Evolutionary conservation across 2,329 filamentous ascomycete genomes (phyloP), one percentile per base, ranked within the genome.

Genomic region (Hymenotorrendiella dingleyae): DNA sequence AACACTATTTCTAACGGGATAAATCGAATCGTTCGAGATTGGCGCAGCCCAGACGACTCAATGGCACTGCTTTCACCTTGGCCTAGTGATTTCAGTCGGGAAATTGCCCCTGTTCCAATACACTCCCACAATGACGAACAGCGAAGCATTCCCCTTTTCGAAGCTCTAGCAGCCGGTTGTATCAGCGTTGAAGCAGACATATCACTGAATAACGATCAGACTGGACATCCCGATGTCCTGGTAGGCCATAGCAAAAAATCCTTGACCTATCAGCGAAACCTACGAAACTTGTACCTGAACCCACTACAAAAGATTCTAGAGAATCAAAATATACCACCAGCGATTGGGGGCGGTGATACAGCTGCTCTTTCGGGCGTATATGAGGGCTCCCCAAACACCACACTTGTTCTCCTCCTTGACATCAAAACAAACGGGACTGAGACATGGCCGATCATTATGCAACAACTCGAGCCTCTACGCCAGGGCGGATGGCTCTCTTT

Each of bases 111-210:
- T 24, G 30, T 44, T 3, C 29, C 17, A 26, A 44, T 44, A 36
- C 71, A 76, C 53, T 70, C 66, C 16, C 70, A 77, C 57, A 82
- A 81, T 55, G 76, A 80, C 52, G 80, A 80, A 56, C 68, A 65
- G 66, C 61, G 66, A 45, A 61, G 64, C 34, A 52, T 67, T 0
- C 67, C 67, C 22, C 66, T 69, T 36, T 70, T 66, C 26, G 66
- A 66, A 4, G 78, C 71, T 11, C 62, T 83, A 24, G 70, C 71
- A 4, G 70, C 72, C 34, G 78, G 79, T 6, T 76, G 75, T 32
- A 65, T 73, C 4, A 70, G 68, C 6, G 71, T 73, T 3, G 77
- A 80, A 61, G 76, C 74, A 2, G 76, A 81, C 59, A 74, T 80
- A 16, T 81, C 74, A 74, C 58, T 80, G 26, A 69, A 71, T 38